Evolutionary conservation across 495 filamentous ascomycete genomes (phyloP).

Genomic region (Aspergillus incahuasiensis): DNA sequence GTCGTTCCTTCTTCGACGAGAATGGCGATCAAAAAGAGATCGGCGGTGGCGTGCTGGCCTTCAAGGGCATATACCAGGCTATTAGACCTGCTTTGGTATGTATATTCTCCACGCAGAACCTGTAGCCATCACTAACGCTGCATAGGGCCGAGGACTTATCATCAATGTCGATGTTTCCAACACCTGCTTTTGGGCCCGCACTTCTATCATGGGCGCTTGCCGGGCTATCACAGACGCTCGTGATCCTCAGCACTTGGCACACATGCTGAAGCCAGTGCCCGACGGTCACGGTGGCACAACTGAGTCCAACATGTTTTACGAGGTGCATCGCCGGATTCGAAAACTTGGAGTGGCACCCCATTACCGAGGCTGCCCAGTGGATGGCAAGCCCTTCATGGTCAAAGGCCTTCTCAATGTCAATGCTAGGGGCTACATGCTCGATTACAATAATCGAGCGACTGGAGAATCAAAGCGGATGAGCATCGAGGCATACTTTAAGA

Average conservation of each 20-base stretch:
- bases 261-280: constrained; percentile 12
- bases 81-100: constrained; percentile 62
- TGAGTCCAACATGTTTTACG: constrained; percentile 19
- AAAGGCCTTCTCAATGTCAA: constrained; percentile 52
- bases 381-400: constrained; percentile 55
- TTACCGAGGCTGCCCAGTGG: constrained; percentile 50
- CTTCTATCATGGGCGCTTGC: constrained; percentile 27
- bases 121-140: constrained; percentile 11
- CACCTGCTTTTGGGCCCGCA: constrained; percentile 37
- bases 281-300: constrained; percentile 22
- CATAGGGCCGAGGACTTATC: constrained; percentile 51
- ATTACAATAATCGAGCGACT: constrained; percentile 48
- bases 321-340: constrained; percentile 44
- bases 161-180: constrained; percentile 70
- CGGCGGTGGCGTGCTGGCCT: constrained; percentile 61
- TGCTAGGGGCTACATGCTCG: constrained; percentile 55
- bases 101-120: constrained; percentile 2
- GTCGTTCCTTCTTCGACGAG: constrained; percentile 67
- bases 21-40: constrained; percentile 36
- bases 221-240: constrained; percentile 20
- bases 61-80: constrained; percentile 81
- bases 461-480: constrained; percentile 35
- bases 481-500: constrained; percentile 63
- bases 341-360: constrained; percentile 64
- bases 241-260: constrained; percentile 22